These are phyloP conservation scores for Scheffersomyces amazonensis DNA, from an alignment of 805 yeast genomes.

Conservation along the genomic window DNA sequence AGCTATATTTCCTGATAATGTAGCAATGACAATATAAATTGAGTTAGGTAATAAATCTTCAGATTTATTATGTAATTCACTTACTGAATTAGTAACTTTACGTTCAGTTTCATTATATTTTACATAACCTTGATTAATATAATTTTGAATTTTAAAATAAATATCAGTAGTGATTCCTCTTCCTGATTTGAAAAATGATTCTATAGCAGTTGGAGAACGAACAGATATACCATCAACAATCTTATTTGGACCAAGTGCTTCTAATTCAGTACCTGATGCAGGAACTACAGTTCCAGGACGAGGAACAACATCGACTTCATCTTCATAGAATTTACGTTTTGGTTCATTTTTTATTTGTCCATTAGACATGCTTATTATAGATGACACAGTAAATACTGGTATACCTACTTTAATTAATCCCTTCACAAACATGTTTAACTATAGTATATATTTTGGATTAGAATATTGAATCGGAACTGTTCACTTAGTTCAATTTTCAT, in stretches of 20 bases:
- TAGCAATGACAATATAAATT: constrained; percentile 65
- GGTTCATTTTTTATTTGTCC: constrained; percentile 9
- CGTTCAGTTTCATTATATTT: constrained; percentile 60
- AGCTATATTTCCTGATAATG: constrained; percentile 67
- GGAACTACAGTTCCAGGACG: constrained; percentile 50
- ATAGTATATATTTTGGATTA: too few species aligned
- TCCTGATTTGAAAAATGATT: constrained; percentile 43
- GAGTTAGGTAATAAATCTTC: constrained; percentile 75
- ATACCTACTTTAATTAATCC: constrained; percentile 1
- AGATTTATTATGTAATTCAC: constrained; percentile 57
- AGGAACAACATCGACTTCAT: constrained; percentile 44
- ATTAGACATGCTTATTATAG: not conserved
- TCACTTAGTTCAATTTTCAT: not conserved
- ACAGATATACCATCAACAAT: constrained; percentile 56
- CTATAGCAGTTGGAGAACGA: constrained; percentile 49
- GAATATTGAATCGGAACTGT: too few species aligned
- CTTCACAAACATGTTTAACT: not conserved
- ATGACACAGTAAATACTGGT: not conserved
- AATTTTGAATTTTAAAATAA: constrained; percentile 20
- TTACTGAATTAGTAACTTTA: constrained; percentile 57
- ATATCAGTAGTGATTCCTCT: constrained; percentile 42
- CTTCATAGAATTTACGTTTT: constrained; percentile 48
- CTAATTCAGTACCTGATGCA: constrained; percentile 40
- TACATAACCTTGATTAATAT: constrained; percentile 46
- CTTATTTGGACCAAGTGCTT: constrained; percentile 44